phyloP scores from a whole-genome alignment of 2,329 filamentous ascomycete species.

The Penicillium sp. region DNA sequence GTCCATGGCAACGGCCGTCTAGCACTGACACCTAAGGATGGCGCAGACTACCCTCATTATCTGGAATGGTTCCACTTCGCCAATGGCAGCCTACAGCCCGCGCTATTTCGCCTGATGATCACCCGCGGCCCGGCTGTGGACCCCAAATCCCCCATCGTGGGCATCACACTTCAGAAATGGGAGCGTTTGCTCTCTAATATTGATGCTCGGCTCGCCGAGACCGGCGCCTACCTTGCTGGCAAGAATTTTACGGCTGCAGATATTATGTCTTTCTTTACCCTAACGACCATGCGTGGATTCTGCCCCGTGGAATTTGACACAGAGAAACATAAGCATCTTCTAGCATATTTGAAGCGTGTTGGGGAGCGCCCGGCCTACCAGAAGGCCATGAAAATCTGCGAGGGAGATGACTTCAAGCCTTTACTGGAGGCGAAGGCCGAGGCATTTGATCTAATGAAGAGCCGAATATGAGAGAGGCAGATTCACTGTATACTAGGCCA shows the following conservation, averaged over 20 bases:
- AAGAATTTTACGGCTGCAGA: constrained; percentile 25
- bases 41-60: constrained; percentile 22
- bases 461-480: neutral
- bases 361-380: constrained; percentile 25
- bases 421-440: constrained; percentile 18
- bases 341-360: constrained; percentile 25
- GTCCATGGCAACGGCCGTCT: constrained; percentile 23
- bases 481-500: neutral
- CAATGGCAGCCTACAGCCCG: constrained; percentile 24
- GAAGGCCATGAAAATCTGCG: constrained; percentile 26
- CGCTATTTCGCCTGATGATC: constrained; percentile 19
- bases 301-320: constrained; percentile 19
- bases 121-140: constrained; percentile 8
- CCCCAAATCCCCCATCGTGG: constrained; percentile 10
- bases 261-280: constrained; percentile 24
- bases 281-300: constrained; percentile 29
- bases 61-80: constrained; percentile 29
- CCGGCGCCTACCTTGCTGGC: constrained; percentile 24
- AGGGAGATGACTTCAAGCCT: constrained; percentile 26
- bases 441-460: constrained; percentile 18
- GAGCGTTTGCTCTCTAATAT: constrained; percentile 15
- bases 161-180: constrained; percentile 12
- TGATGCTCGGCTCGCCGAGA: constrained; percentile 22
- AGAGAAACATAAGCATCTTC: constrained; percentile 21
- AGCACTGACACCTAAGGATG: constrained; percentile 23